Base-by-base conservation (phyloP, 768 basidiomycete species). In the Mycena venus region DNA sequence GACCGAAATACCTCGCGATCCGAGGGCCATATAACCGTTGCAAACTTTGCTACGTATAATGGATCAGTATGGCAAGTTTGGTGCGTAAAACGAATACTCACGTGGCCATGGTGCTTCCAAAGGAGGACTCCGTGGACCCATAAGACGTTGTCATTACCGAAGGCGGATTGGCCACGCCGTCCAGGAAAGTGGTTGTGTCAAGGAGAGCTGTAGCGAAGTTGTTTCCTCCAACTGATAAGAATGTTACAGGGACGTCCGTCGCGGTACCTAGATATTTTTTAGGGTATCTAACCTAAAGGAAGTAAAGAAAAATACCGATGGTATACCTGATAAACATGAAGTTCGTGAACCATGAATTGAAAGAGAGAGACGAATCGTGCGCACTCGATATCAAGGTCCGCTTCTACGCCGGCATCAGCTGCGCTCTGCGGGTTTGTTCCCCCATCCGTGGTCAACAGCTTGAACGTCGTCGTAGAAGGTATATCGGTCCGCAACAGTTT, bases 41-140 rank as follows among this genome's bases (percentile, higher is more conserved):
- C 58, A 60, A 5, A 60, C 14, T 38, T 38, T 60, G n/a, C 58
- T 60, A n/a, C n/a, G 36, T 25, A 58, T 10, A 34, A 15, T 19
- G 29, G 19, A 15, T 31, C 29, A 55, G 23, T 7, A 34, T 19
- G 17, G 4, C n/a, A 34, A 36, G 32, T 25, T 12, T 2, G n/a
- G 31, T 4, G 23, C 4, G 7, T 8, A 25, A 38, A 60, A 19
- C 9, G 12, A 25, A 38, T 38, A 60, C n/a, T 60, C n/a, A 60
- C 58, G 58, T 60, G n/a, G 58, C 58, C 58, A 60, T 38, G 58
- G n/a, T 38, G 58, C 23, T 60, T 38, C 58, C 58, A 25, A 60
- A 38, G 9, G 34, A 38, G 11, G 58, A 38, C 36, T 60, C 58
- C 23, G 58, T 60, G 4, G n/a, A 23, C 3, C 58, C 58, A 36